These are phyloP conservation scores for Houttuynia cordata DNA, from an alignment of 164 flowering plant species.

Conservation along the genomic window DNA sequence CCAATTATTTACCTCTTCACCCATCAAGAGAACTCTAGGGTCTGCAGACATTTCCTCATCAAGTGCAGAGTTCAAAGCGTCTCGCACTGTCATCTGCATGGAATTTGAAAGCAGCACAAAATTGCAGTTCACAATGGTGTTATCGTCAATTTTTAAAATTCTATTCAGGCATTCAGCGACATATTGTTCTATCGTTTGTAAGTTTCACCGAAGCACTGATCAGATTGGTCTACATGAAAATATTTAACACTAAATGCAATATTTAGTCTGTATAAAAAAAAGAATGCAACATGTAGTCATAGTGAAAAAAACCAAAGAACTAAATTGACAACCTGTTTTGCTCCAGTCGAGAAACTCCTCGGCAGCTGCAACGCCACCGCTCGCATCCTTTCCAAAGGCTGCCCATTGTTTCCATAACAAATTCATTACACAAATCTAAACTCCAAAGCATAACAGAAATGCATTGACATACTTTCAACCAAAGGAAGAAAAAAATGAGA, in stretches of 20 bases:
- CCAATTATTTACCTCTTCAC: slow-evolving; percentile 26
- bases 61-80: slow-evolving; percentile 53
- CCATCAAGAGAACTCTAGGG: slow-evolving; percentile 62
- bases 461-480: background rate
- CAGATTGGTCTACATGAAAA: background rate
- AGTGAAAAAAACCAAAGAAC: background rate
- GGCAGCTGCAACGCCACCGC: background rate
- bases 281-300: background rate
- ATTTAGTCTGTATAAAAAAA: background rate
- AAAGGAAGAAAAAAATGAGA: background rate
- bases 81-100: slow-evolving; percentile 45
- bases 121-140: background rate
- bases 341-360: slow-evolving; percentile 8
- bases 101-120: slow-evolving; percentile 1
- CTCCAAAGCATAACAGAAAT: background rate
- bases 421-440: background rate
- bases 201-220: background rate
- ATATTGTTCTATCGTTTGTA: background rate
- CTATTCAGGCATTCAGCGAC: background rate
- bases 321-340: slow-evolving; percentile 10
- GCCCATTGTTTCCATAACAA: slow-evolving; percentile 1
- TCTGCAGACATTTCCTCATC: slow-evolving; percentile 70
- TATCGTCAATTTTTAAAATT: background rate
- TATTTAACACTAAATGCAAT: background rate
- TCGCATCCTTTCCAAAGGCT: slow-evolving; percentile 7